phyloP scores from a whole-genome alignment of 2,329 filamentous ascomycete genomes.

The Niveomyces coronatus region DNA sequence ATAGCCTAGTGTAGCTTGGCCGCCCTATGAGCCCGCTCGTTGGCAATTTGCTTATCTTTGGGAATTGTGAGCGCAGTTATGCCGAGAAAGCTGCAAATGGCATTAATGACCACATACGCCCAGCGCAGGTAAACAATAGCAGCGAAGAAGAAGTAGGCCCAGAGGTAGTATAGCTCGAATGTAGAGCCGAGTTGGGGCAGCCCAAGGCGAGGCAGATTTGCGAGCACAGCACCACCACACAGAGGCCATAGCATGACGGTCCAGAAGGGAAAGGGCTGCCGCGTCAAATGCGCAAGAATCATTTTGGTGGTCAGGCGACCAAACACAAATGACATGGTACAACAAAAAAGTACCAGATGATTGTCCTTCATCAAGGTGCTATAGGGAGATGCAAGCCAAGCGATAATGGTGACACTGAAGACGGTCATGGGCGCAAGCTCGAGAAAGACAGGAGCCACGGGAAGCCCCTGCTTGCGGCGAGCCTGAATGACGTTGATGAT shows the following conservation, averaged over 20 bases:
- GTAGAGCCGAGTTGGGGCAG: conserved; percentile 53
- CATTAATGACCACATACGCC: conserved; percentile 82
- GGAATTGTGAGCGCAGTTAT: conserved; percentile 93
- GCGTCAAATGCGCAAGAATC: conserved; percentile 88
- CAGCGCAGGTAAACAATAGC: conserved; percentile 82
- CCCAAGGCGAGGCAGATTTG: conserved; percentile 71
- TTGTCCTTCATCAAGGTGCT: conserved; percentile 74
- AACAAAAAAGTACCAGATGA: conserved; percentile 81
- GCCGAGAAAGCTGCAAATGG: conserved; percentile 83
- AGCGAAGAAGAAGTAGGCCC: conserved; percentile 74
- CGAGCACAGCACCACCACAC: conserved; percentile 71
- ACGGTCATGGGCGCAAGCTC: conserved; percentile 90
- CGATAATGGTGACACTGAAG: conserved; percentile 62
- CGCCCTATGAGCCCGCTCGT: conserved; percentile 33
- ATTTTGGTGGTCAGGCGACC: conserved; percentile 98
- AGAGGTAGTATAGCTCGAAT: conserved; percentile 70
- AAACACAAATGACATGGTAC: conserved; percentile 94
- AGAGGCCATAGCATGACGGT: conserved; percentile 84
- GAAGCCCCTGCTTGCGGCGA: conserved; percentile 59
- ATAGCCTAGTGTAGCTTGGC: conserved; percentile 23
- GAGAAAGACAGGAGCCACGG: conserved; percentile 72
- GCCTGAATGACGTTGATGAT: conserved; percentile 76
- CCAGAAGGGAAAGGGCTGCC: conserved; percentile 94
- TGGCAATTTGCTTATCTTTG: conserved; percentile 46
- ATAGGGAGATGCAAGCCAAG: conserved; percentile 86